A percentile compares a stretch with the other conserved stretches of the same genome.
Conservation (phyloP, 495 filamentous ascomycete species). For the Neurospora africana region DNA sequence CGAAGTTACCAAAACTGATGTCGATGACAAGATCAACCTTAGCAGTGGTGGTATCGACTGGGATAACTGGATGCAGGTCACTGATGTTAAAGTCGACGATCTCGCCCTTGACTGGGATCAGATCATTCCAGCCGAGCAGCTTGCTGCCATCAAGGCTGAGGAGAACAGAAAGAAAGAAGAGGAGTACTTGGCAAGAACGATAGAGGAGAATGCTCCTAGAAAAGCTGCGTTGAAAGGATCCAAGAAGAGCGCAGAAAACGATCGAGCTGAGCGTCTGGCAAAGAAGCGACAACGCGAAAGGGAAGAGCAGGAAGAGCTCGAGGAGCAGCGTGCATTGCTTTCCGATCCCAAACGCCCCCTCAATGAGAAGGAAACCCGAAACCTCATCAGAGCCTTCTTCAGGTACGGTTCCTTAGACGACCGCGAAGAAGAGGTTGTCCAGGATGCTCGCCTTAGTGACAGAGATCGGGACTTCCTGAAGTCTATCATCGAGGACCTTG, state of each 20-base stretch:
- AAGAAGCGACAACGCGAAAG: constrained; percentile 84
- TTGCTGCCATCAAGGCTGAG: constrained; percentile 78
- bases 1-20: constrained; percentile 87
- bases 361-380: constrained; percentile 80
- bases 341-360: constrained; percentile 77
- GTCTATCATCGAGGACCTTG: constrained; percentile 44
- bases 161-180: constrained; percentile 78
- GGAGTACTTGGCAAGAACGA: constrained; percentile 66
- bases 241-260: constrained; percentile 53
- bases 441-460: constrained; percentile 69
- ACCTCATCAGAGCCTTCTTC: constrained; percentile 77
- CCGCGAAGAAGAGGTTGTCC: constrained; percentile 71
- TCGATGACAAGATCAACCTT: constrained; percentile 51
- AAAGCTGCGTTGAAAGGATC: constrained; percentile 49
- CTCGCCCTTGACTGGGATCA: constrained; percentile 81
- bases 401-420: constrained; percentile 83
- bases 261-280: constrained; percentile 77
- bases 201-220: constrained; percentile 78
- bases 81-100: constrained; percentile 87
- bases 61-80: constrained; percentile 91
- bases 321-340: constrained; percentile 46
- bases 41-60: constrained; percentile 73
- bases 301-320: constrained; percentile 48
- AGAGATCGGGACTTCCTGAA: constrained; percentile 70
- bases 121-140: constrained; percentile 89